Percentiles rank a stretch among this genome's conserved stretches.
Evolutionary conservation across 1,284 basidiomycete species (phyloP).

Genomic region (Ceratobasidium sp.): DNA sequence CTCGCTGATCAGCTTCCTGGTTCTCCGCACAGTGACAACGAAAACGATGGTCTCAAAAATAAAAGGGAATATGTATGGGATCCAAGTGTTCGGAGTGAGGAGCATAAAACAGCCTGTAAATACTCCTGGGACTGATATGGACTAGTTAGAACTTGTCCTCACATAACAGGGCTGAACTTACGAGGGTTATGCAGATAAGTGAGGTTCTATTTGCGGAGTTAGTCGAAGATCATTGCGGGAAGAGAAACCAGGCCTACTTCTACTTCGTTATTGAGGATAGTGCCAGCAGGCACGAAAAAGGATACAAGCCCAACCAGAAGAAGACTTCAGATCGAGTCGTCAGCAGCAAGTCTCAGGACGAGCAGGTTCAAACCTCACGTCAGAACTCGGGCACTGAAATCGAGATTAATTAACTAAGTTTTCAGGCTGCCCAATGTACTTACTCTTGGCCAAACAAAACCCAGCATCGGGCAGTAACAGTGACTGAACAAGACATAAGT

Average conservation of each 20-base stretch:
- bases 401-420: background rate
- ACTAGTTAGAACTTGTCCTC: background rate
- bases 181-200: conserved; percentile 7
- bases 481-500: background rate
- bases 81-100: background rate
- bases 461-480: conserved; percentile 17
- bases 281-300: too few relatives aligned
- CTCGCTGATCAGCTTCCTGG: conserved; percentile 1
- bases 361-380: too few relatives aligned
- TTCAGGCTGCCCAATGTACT: background rate
- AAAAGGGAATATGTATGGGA: conserved; percentile 25
- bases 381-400: background rate
- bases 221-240: background rate
- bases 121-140: conserved; percentile 10
- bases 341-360: too few relatives aligned
- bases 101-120: conserved; percentile 6
- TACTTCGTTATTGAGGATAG: background rate
- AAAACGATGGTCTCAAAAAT: conserved; percentile 21
- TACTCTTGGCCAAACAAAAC: conserved; percentile 18
- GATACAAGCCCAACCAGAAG: too few relatives aligned
- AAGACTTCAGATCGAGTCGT: too few relatives aligned
- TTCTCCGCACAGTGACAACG: conserved; percentile 2
- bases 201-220: background rate
- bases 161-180: background rate
- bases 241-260: background rate